Evolutionary conservation across 495 filamentous ascomycete species (phyloP).

Genomic region (Neurospora sp.): DNA sequence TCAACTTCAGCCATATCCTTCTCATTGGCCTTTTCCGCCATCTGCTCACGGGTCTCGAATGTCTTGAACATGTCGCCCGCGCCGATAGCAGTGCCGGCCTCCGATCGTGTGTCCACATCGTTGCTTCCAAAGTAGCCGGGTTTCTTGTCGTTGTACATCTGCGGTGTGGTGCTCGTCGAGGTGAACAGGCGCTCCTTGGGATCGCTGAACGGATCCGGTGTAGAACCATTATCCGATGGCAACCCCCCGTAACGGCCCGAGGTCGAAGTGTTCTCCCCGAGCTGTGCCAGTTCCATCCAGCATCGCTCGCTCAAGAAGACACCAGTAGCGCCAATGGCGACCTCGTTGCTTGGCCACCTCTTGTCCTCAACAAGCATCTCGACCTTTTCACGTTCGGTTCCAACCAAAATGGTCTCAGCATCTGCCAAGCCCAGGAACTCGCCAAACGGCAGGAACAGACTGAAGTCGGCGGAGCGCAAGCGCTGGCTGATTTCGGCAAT

Average conservation of each 20-base stretch:
- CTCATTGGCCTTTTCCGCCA: slow-evolving; percentile 91
- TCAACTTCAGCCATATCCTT: slow-evolving; percentile 87
- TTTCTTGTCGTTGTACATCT: slow-evolving; percentile 64
- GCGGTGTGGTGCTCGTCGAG: slow-evolving; percentile 47
- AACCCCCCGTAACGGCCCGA: slow-evolving; percentile 42
- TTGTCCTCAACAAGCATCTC: slow-evolving; percentile 81
- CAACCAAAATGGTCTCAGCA: slow-evolving; percentile 70
- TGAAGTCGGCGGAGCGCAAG: slow-evolving; percentile 86
- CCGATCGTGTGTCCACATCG: slow-evolving; percentile 77
- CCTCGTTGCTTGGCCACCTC: slow-evolving; percentile 87
- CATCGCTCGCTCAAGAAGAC: slow-evolving; percentile 92
- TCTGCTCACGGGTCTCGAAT: slow-evolving; percentile 82
- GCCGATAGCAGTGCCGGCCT: slow-evolving; percentile 83
- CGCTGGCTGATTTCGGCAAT: slow-evolving; percentile 95
- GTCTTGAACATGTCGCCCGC: slow-evolving; percentile 97
- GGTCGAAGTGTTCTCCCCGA: slow-evolving; percentile 50
- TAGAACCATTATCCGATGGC: slow-evolving; percentile 33
- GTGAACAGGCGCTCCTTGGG: slow-evolving; percentile 63
- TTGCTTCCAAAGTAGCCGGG: slow-evolving; percentile 74
- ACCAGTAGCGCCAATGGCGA: slow-evolving; percentile 80
- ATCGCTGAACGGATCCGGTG: slow-evolving; percentile 43
- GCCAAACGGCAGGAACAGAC: slow-evolving; percentile 87
- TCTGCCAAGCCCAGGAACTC: slow-evolving; percentile 89
- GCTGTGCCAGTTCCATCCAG: slow-evolving; percentile 80
- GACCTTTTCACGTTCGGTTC: slow-evolving; percentile 86